Conservation (phyloP, 1,139 yeast genomes). For the Pichia sp. region DNA sequence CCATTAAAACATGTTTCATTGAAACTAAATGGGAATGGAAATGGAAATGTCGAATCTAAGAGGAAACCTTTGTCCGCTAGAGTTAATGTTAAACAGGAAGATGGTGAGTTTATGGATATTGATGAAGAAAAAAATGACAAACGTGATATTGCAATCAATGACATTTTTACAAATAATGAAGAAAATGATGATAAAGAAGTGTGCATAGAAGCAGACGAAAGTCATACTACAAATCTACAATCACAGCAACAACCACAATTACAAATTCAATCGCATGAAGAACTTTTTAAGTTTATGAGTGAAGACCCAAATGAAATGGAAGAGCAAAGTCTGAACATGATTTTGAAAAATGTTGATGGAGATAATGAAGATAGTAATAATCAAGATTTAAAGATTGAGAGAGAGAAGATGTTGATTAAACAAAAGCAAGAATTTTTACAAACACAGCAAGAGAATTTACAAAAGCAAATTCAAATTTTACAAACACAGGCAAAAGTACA, state of each 20-base stretch:
- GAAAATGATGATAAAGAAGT: not conserved
- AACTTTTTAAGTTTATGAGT: constrained; percentile 5
- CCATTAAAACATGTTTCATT: constrained; percentile 17
- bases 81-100: not conserved
- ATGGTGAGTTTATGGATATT: not conserved
- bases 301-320: constrained; percentile 9
- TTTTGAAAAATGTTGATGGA: constrained; percentile 7
- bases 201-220: not conserved
- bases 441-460: constrained; percentile 9
- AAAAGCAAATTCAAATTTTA: constrained; percentile 6
- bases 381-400: too few relatives aligned
- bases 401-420: constrained; percentile 5
- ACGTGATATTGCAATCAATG: constrained; percentile 25
- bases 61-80: not conserved
- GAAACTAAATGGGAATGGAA: not conserved
- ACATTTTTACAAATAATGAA: constrained; percentile 22
- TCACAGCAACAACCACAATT: too few relatives aligned
- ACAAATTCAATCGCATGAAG: too few relatives aligned
- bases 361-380: not conserved
- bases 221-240: too few relatives aligned
- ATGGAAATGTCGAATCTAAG: not conserved
- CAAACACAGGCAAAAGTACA: constrained; percentile 4
- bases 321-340: constrained; percentile 15
- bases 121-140: constrained; percentile 8
- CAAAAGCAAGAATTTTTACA: constrained; percentile 10